phyloP scores from a whole-genome alignment of 345 rosid species.

The Barbarea vulgaris region DNA sequence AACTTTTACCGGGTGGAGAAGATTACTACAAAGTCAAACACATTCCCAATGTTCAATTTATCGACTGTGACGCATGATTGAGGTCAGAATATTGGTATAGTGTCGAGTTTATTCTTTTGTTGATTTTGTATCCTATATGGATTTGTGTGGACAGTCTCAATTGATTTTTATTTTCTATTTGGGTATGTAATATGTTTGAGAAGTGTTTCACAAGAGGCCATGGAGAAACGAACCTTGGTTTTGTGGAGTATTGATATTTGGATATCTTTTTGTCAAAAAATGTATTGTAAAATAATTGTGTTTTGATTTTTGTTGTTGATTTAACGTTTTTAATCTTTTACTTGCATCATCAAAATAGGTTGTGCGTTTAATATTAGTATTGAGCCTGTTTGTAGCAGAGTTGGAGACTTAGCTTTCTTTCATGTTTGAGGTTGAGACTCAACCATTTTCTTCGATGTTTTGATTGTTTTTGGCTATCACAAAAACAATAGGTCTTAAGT shows the following conservation, averaged over 20 bases:
- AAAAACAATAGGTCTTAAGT: background rate
- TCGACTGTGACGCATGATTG: background rate
- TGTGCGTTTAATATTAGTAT: background rate
- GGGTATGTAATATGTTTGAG: background rate
- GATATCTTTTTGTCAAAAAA: background rate
- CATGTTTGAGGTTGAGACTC: too few species aligned
- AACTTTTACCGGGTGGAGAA: background rate
- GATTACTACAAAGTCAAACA: slow-evolving; percentile 3
- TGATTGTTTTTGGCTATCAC: background rate
- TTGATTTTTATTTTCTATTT: background rate
- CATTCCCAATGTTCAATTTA: background rate
- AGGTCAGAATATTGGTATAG: background rate
- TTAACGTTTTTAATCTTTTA: background rate
- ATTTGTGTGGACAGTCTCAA: background rate
- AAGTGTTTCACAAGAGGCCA: background rate
- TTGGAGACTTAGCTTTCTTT: background rate
- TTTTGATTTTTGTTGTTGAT: background rate
- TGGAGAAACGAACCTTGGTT: background rate
- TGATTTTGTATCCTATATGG: background rate
- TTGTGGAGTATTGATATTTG: background rate
- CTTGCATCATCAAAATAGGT: background rate
- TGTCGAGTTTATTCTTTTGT: too few species aligned
- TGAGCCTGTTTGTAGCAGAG: background rate
- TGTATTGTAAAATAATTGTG: background rate
- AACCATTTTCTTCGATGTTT: too few species aligned